These are phyloP conservation scores for Groenewaldozyma auringiensis DNA, from an alignment of 1,139 yeast genomes.

Conservation along the genomic window DNA sequence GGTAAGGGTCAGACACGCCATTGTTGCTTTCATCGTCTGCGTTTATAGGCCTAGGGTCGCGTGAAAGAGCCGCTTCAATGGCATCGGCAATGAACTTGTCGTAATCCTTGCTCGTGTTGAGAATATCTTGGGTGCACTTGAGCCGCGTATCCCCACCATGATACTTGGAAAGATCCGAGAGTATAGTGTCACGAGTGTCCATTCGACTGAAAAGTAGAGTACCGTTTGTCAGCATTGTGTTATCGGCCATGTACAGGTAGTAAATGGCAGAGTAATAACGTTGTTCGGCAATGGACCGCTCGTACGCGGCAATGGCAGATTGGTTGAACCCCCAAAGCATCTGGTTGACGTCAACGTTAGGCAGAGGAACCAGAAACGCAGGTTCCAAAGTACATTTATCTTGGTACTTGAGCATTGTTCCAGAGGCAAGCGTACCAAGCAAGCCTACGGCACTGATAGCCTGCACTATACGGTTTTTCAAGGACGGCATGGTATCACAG, in stretches of 20 bases:
- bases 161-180: not conserved
- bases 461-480: too few species aligned
- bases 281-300: not conserved
- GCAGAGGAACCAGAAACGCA: not conserved
- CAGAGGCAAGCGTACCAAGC: not conserved
- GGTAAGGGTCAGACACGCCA: not conserved
- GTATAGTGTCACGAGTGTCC: not conserved
- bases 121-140: not conserved
- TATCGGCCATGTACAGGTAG: not conserved
- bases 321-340: slow-evolving; percentile 2
- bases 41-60: not conserved
- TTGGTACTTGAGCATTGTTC: not conserved
- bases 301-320: not conserved
- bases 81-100: not conserved
- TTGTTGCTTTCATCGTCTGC: not conserved
- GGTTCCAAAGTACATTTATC: not conserved
- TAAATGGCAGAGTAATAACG: not conserved
- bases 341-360: not conserved
- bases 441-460: too few species aligned
- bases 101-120: slow-evolving; percentile 1
- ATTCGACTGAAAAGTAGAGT: not conserved
- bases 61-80: not conserved
- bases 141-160: not conserved
- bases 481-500: too few species aligned
- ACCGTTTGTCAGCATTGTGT: not conserved